These are phyloP conservation scores for Pistacia vera DNA, from an alignment of 345 rosid species.

Conservation along the genomic window DNA sequence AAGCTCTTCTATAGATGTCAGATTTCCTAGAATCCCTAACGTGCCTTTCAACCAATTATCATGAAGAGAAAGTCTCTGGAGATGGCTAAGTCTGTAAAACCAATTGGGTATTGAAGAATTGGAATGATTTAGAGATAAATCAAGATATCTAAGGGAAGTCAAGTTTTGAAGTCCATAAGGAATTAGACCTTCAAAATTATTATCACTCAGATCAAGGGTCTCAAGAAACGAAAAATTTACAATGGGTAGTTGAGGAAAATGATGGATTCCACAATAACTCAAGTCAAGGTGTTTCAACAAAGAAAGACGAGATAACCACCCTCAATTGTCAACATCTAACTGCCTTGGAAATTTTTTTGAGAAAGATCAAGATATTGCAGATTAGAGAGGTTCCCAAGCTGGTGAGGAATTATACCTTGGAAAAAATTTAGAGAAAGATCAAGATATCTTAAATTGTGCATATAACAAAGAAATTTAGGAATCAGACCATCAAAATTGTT, in stretches of 20 bases:
- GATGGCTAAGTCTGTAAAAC: not conserved
- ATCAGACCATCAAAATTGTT: too few species aligned
- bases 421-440: too few species aligned
- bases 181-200: not conserved
- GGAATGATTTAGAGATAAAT: not conserved
- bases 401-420: too few species aligned
- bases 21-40: constrained; percentile 13
- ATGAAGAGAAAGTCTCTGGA: not conserved
- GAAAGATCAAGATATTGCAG: too few species aligned
- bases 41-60: constrained; percentile 6
- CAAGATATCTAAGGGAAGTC: not conserved
- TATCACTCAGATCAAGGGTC: not conserved
- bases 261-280: not conserved
- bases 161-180: not conserved
- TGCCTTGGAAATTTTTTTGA: too few species aligned
- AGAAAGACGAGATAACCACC: not conserved
- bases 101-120: constrained; percentile 2
- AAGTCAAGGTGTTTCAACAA: not conserved
- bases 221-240: not conserved
- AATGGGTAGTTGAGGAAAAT: not conserved
- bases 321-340: too few species aligned
- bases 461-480: too few species aligned
- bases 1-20: constrained; percentile 15
- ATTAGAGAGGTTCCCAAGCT: too few species aligned
- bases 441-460: too few species aligned